A percentile compares a stretch with the other conserved stretches of the same genome.
Evolutionary conservation across 257 asterid species (phyloP).

Genomic region (Solanum rostratum): DNA sequence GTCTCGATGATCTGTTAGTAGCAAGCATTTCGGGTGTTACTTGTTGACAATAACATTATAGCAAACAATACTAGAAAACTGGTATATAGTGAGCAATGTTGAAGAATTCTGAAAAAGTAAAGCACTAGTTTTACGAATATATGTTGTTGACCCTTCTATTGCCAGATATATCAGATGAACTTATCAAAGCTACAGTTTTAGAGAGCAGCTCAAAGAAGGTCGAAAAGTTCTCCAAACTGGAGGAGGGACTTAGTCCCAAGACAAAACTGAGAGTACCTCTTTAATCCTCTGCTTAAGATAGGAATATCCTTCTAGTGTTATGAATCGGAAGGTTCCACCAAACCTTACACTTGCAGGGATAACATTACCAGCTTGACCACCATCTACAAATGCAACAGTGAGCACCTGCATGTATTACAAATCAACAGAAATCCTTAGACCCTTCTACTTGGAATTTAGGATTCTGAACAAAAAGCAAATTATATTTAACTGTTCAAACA

Average conservation of each 20-base stretch:
- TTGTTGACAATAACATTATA: neutral
- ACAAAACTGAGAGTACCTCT: slow-evolving; percentile 33
- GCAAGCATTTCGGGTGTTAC: neutral
- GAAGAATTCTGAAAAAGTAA: neutral
- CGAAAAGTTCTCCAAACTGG: neutral
- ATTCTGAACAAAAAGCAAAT: neutral
- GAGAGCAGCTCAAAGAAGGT: neutral
- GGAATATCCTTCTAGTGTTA: slow-evolving; percentile 37
- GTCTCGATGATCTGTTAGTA: slow-evolving; percentile 53
- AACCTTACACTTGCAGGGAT: slow-evolving; percentile 63
- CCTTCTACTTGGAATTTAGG: neutral
- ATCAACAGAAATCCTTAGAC: neutral
- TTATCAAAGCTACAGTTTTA: neutral
- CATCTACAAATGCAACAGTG: slow-evolving; percentile 57
- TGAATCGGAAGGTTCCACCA: slow-evolving; percentile 80
- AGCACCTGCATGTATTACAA: slow-evolving; percentile 31
- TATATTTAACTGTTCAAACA: neutral
- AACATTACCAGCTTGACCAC: slow-evolving; percentile 57
- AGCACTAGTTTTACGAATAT: neutral
- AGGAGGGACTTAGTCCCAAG: neutral
- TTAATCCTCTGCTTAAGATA: slow-evolving; percentile 56
- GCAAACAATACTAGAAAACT: neutral
- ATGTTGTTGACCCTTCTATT: neutral
- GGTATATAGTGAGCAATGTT: neutral
- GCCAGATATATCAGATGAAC: neutral